Evolutionary conservation across 2,329 filamentous ascomycete species (phyloP), one percentile per base, ranked within the genome.

Genomic region (Paecilomyces dactylethromorphus): DNA sequence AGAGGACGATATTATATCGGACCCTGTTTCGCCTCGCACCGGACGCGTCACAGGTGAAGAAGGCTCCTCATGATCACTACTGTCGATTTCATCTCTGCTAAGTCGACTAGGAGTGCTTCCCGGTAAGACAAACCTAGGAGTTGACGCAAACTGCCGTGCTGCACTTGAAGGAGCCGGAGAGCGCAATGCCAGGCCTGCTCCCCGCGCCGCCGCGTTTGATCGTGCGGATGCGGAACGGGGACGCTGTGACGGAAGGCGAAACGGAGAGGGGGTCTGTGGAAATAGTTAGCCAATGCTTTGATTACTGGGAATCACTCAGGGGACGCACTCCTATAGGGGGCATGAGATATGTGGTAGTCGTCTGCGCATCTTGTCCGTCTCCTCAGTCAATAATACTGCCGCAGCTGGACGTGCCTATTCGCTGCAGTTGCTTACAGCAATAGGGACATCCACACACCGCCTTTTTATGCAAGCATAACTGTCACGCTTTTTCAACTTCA

Each of bases 61-160:
- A 32, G 57, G 32, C 31, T 52, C 35, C 13, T 50, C 56, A 15
- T 55, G 29, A 29, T 58, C 53, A 39, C 51, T 54, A 24, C 12
- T 33, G 13, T 59, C 39, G 50, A 58, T 54, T 50, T 62, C 60
- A 51, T 60, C 62, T 10, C 29, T 22, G 12, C 53, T 51, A 11
- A 15, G 52, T 13, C 18, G 22, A 10, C 51, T 26, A n/a, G 33
- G 56, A 29, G 22, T 52, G 15, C 32, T 39, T 32, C 58, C 49
- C 12, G 49, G 29, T 45, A 65, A 59, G 1, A 58, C 54, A 58
- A 65, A 65, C 31, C 62, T 62, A 10, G 63, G 63, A 18, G 58
- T 62, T 3, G 63, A 55, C 11, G 60, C 59, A 59, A 65, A 64
- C 32, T 63, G 63, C 2, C 54, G 18, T 12, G 18, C 56, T 21